Base-by-base conservation (phyloP, 73 alveolate species). In the Stentor roeselii region DNA sequence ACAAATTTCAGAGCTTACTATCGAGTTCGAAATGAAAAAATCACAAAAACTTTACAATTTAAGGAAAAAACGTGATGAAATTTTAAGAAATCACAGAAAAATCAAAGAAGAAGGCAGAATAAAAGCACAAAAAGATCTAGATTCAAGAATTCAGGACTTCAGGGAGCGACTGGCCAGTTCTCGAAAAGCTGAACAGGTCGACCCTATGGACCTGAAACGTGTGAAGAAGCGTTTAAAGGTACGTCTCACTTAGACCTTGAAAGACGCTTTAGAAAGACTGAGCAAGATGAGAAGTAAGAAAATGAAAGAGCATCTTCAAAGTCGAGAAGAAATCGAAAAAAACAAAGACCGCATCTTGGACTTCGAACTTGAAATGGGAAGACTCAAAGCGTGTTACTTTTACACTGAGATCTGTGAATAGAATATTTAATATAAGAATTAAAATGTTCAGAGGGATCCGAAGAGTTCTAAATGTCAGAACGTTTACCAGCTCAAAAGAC, bases 401-500 rank as follows among this genome's bases (percentile, higher is more conserved):
- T 50, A 50, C 21, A 50, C 67, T 11, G 67, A 50, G 30, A 11
- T 50, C 21, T 11, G 6, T 50, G 67, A 50, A 11, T 6, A 50
- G 6, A 50, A 50, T 50, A 11, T 21, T 50, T 50, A 50, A 50
- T 50, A 50, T 50, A 50, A 50, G 6, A 50, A 50, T 11, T 11
- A 50, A 50, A 50, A 50, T 50, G 67, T 11, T 50, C 67, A 50
- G 67, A 50, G 67, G 67, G 67, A 11, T 50, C 21, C 6, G 67
- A 50, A 50, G 67, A 50, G 21, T 50, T 50, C 67, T 50, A 11
- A 50, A 50, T 50, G 30, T 50, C 30, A 50, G 67, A 50, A 11
- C 67, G 21, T 50, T 50, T 50, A 21, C 21, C 67, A 50, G 30
- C 75, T 91, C 89, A 84, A 67, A 67, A 67, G 80, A 67, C 37